These are phyloP conservation scores for Fistulinella cinereoalba DNA, from an alignment of 1,284 basidiomycete species.

Conservation along the genomic window DNA sequence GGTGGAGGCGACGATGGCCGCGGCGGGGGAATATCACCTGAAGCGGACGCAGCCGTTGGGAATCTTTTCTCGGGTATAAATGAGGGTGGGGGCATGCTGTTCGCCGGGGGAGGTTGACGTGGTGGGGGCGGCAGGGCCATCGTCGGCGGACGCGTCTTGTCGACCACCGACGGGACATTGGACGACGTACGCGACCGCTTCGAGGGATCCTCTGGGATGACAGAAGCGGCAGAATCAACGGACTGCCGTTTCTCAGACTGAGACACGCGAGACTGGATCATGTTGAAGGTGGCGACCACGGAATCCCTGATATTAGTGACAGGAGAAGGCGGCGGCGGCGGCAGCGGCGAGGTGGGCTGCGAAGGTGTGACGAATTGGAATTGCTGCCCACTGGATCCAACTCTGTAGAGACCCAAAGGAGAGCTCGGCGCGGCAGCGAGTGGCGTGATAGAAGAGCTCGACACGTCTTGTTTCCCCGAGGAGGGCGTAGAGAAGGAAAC, in stretches of 20 bases:
- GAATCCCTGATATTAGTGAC: slow-evolving; percentile 45
- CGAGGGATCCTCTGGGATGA: slow-evolving; percentile 41
- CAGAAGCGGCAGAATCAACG: slow-evolving; percentile 61
- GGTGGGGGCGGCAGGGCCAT: slow-evolving; percentile 87
- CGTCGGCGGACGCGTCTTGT: slow-evolving; percentile 79
- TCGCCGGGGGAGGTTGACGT: slow-evolving; percentile 71
- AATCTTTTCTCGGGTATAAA: slow-evolving; percentile 70
- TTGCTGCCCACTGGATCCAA: slow-evolving; percentile 59
- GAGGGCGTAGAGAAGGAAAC: slow-evolving; percentile 27
- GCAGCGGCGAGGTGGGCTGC: slow-evolving; percentile 26
- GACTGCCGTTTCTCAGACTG: slow-evolving; percentile 45
- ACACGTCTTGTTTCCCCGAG: slow-evolving; percentile 26
- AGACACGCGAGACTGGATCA: slow-evolving; percentile 40
- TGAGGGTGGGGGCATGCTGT: slow-evolving; percentile 68
- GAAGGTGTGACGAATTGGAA: slow-evolving; percentile 69
- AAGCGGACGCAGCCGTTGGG: slow-evolving; percentile 49
- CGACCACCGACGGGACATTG: slow-evolving; percentile 48
- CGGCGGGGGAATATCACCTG: slow-evolving; percentile 64
- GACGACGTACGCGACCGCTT: slow-evolving; percentile 60
- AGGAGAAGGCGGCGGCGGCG: slow-evolving; percentile 39
- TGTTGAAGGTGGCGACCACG: slow-evolving; percentile 31
- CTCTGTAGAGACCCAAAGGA: slow-evolving; percentile 46
- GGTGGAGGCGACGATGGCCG: slow-evolving; percentile 88
- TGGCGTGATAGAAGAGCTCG: slow-evolving; percentile 30
- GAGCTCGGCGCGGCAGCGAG: slow-evolving; percentile 25